Percentiles rank a stretch among this genome's conserved stretches.
These are phyloP conservation scores for Incumbomyces delicatus DNA, from an alignment of 2,329 filamentous ascomycete species.

Conservation along the genomic window DNA sequence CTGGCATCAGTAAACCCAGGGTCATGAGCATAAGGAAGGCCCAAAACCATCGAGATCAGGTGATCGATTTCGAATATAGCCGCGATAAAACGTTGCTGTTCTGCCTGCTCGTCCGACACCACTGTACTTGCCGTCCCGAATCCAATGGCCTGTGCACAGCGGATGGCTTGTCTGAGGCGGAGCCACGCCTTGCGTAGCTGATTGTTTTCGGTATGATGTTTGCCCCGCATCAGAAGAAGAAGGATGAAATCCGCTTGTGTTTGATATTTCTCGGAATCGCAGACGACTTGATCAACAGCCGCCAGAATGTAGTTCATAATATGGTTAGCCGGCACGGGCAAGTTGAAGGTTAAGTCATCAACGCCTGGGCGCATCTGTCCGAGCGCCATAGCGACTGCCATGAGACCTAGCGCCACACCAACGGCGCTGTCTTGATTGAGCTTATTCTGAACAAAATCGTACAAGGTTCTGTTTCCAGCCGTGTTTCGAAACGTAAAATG, in stretches of 20 bases:
- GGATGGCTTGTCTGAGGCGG: constrained; percentile 11
- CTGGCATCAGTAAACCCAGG: constrained; percentile 16
- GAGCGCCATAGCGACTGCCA: constrained; percentile 17
- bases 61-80: constrained; percentile 17
- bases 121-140: constrained; percentile 7
- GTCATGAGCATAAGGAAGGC: constrained; percentile 16
- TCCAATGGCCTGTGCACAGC: constrained; percentile 10
- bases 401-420: constrained; percentile 14
- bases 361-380: constrained; percentile 13
- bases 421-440: constrained; percentile 10
- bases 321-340: constrained; percentile 11
- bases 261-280: constrained; percentile 11
- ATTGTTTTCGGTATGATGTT: constrained; percentile 17
- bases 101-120: constrained; percentile 1
- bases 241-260: constrained; percentile 11
- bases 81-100: constrained; percentile 16
- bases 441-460: constrained; percentile 15
- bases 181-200: constrained; percentile 19
- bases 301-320: constrained; percentile 14
- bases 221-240: constrained; percentile 16
- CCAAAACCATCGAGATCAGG: constrained; percentile 17
- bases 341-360: constrained; percentile 13
- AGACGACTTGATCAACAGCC: constrained; percentile 16
- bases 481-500: constrained; percentile 11
- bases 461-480: constrained; percentile 7